phyloP scores from a whole-genome alignment of 176 grass and related monocot species.

The Cenchrus purpureus region DNA sequence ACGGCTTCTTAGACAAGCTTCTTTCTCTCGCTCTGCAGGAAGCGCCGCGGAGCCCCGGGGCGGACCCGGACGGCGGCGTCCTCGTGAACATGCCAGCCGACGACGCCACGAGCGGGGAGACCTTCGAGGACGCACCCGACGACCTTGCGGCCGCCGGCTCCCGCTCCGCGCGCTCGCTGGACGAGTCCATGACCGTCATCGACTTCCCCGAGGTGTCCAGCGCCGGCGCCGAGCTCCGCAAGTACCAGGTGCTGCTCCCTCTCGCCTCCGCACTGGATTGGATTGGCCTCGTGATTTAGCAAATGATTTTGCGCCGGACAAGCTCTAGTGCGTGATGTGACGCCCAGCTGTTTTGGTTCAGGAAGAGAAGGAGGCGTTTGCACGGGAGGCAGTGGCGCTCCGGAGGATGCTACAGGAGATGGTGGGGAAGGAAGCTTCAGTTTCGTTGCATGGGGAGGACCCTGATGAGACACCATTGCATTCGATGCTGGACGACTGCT shows the following conservation, averaged over 20 bases:
- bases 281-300: neutral
- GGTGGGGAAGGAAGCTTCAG: slow-evolving; percentile 37
- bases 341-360: slow-evolving; percentile 48
- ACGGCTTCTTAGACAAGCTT: slow-evolving; percentile 37
- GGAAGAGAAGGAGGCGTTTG: slow-evolving; percentile 91
- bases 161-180: slow-evolving; percentile 56
- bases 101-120: slow-evolving; percentile 75
- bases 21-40: slow-evolving; percentile 51
- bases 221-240: slow-evolving; percentile 64
- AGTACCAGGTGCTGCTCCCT: slow-evolving; percentile 66
- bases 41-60: slow-evolving; percentile 52
- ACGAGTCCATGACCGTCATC: slow-evolving; percentile 84
- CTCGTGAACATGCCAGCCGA: slow-evolving; percentile 73
- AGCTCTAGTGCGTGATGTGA: slow-evolving; percentile 18
- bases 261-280: neutral
- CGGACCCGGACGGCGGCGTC: slow-evolving; percentile 67
- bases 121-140: slow-evolving; percentile 88
- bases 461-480: slow-evolving; percentile 56
- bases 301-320: neutral
- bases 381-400: slow-evolving; percentile 59
- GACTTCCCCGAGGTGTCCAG: slow-evolving; percentile 63
- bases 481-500: slow-evolving; percentile 83
- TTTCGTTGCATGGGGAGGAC: slow-evolving; percentile 42
- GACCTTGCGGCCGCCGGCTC: slow-evolving; percentile 43
- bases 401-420: slow-evolving; percentile 60